These are phyloP conservation scores for Paracoccidioides brasiliensis DNA, from an alignment of 2,329 filamentous ascomycete genomes.

Conservation along the genomic window DNA sequence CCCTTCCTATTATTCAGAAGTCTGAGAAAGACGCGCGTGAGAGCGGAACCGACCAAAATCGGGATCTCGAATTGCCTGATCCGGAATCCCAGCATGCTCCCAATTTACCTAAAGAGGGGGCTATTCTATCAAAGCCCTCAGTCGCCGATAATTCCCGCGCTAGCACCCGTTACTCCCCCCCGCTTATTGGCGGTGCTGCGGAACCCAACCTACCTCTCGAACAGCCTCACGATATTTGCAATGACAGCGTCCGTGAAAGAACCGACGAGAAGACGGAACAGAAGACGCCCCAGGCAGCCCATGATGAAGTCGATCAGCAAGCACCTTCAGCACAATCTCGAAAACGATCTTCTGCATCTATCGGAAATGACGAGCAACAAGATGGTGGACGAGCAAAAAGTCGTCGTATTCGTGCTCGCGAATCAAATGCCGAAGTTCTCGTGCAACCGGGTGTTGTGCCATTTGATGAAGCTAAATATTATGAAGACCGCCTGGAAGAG, in stretches of 20 bases:
- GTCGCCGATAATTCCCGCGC: background rate
- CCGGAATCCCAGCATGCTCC: background rate
- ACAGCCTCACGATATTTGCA: background rate
- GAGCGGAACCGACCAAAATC: background rate
- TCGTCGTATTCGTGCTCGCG: constrained; percentile 47
- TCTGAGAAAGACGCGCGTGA: background rate
- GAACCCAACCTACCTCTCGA: background rate
- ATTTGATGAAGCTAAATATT: constrained; percentile 40
- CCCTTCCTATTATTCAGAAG: constrained; percentile 8
- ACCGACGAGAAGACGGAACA: constrained; percentile 6
- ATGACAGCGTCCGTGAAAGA: background rate
- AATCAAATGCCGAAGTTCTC: constrained; percentile 38
- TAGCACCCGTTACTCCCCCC: background rate
- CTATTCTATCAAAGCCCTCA: background rate
- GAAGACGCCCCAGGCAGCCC: constrained; percentile 11
- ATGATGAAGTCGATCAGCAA: constrained; percentile 22
- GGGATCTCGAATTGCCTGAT: constrained; percentile 1
- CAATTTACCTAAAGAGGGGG: background rate
- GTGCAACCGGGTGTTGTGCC: constrained; percentile 34
- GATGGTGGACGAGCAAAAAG: constrained; percentile 47
- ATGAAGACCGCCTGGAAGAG: constrained; percentile 41
- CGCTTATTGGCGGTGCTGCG: background rate
- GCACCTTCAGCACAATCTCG: constrained; percentile 26
- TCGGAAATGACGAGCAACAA: constrained; percentile 43
- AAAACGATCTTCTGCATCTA: constrained; percentile 49